phyloP scores from a whole-genome alignment of 2,329 filamentous ascomycete species.

The Stachybotrys chlorohalonatus region DNA sequence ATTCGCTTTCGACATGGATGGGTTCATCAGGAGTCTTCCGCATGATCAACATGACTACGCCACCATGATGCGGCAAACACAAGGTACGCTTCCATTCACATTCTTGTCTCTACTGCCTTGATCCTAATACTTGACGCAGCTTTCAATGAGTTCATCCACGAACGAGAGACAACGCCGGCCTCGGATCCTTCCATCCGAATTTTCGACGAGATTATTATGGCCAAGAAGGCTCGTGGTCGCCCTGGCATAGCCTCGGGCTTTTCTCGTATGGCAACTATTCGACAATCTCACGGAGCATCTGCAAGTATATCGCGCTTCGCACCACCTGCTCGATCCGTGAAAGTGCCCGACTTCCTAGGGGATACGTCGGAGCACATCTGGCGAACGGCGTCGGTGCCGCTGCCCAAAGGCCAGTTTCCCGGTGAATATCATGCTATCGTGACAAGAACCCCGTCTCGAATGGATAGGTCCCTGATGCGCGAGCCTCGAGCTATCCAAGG shows the following conservation, averaged over 20 bases:
- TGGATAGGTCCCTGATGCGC: constrained; percentile 83
- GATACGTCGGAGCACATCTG: constrained; percentile 73
- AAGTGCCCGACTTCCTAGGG: constrained; percentile 52
- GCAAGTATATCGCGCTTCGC: constrained; percentile 26
- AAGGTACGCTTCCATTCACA: constrained; percentile 36
- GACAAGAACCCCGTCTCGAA: constrained; percentile 65
- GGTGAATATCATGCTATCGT: constrained; percentile 53
- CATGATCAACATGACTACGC: constrained; percentile 58
- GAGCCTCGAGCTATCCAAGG: constrained; percentile 86
- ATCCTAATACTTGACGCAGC: constrained; percentile 10
- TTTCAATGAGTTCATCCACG: constrained; percentile 80
- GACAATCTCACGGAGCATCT: constrained; percentile 44
- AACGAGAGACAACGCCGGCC: constrained; percentile 58
- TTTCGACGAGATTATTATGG: constrained; percentile 77
- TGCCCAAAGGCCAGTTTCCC: constrained; percentile 51
- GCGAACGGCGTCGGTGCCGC: constrained; percentile 56
- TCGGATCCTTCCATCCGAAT: constrained; percentile 60
- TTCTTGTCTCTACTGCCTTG: not conserved
- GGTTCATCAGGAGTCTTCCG: constrained; percentile 55
- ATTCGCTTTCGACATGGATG: constrained; percentile 57
- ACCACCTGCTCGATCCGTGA: constrained; percentile 26
- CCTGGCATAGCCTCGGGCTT: constrained; percentile 57
- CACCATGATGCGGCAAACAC: constrained; percentile 55
- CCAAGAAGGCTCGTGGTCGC: constrained; percentile 62
- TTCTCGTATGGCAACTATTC: constrained; percentile 51